Conservation (phyloP, 2,329 filamentous ascomycete genomes). For the Cyanodermella asteris region DNA sequence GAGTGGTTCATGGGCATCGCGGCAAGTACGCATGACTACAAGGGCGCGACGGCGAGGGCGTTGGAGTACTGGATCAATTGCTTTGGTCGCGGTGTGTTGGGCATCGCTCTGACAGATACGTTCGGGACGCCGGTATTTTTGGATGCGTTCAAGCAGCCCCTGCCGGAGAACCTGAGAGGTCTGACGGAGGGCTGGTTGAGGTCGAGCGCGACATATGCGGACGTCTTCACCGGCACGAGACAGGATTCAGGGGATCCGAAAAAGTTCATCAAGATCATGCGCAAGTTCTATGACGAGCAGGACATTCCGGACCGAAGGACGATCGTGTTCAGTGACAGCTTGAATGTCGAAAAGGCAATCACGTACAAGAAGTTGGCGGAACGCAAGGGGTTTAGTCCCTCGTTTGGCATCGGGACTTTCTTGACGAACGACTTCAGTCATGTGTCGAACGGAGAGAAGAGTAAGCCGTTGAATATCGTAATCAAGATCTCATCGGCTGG, state of each 20-base stretch:
- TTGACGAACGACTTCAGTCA: slow-evolving; percentile 86
- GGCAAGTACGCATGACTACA: slow-evolving; percentile 71
- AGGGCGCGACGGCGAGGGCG: slow-evolving; percentile 61
- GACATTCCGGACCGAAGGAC: slow-evolving; percentile 63
- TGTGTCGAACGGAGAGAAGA: slow-evolving; percentile 53
- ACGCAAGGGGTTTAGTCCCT: slow-evolving; percentile 56
- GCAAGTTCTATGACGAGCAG: slow-evolving; percentile 55
- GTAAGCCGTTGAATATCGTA: slow-evolving; percentile 83
- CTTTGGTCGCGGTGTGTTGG: slow-evolving; percentile 65
- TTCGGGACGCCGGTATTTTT: slow-evolving; percentile 86
- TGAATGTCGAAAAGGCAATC: slow-evolving; percentile 76
- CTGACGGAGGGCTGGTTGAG: too few species aligned
- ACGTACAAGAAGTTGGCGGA: slow-evolving; percentile 76
- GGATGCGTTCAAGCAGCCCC: slow-evolving; percentile 53
- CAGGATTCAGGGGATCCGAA: slow-evolving; percentile 80
- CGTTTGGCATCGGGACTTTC: slow-evolving; percentile 88
- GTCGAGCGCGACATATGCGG: too few species aligned
- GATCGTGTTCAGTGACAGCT: slow-evolving; percentile 86
- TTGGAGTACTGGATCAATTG: slow-evolving; percentile 76
- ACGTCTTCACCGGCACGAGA: slow-evolving; percentile 62
- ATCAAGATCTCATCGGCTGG: slow-evolving; percentile 82
- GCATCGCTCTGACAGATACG: slow-evolving; percentile 84
- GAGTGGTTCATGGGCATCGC: slow-evolving; percentile 99
- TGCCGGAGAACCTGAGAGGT: slow-evolving; percentile 24
- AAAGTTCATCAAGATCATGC: slow-evolving; percentile 57